Evolutionary conservation across 768 basidiomycete species (phyloP), one percentile per base, ranked within the genome.

Genomic region (Leccinum disarticulatum): DNA sequence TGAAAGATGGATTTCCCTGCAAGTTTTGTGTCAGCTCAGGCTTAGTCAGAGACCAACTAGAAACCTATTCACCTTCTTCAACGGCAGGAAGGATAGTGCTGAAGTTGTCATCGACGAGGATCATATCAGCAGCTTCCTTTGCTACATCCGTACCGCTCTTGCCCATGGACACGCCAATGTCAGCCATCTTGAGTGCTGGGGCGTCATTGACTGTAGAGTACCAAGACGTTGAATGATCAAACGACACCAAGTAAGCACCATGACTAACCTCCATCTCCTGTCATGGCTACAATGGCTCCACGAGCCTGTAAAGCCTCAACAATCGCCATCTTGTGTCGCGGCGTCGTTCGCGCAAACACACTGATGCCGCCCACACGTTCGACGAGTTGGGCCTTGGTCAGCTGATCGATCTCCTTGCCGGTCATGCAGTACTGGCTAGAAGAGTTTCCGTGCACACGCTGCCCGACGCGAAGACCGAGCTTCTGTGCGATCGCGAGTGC

Each of bases 61-160:
- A 52, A 28, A 31, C 22, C 1, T 3, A 62, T 78, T 41, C 63
- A 88, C 91, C 93, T 80, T 96, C 94, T 77, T 96, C 93, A 46
- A 98, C 87, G 6, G 96, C 95, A 15, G 94, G 91, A 41, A 98
- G 75, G 59, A 98, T 93, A 1, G 95, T 97, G 60, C 85, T 91
- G 69, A 98, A 98, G 74, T 98, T 95, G 73, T 98, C 96, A 70
- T 98, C 95, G 33, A 97, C 95, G 19, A 98, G 83, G 66, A 98
- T 97, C 66, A 95, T 87, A 76, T 98, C 94, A 7, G 96, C 95
- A 9, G 95, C 95, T 76, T 98, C 96, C 75, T 98, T 98, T 27
- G 96, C 95, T 11, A 98, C 96, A 70, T 98, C 96, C 19, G 96
- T 97, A n/a, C 96, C 96, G 61, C 91, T 93, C 76, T 91, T 93